Evolutionary conservation across 2,329 filamentous ascomycete genomes (phyloP).

Genomic region (Diaporthe aspalathi): DNA sequence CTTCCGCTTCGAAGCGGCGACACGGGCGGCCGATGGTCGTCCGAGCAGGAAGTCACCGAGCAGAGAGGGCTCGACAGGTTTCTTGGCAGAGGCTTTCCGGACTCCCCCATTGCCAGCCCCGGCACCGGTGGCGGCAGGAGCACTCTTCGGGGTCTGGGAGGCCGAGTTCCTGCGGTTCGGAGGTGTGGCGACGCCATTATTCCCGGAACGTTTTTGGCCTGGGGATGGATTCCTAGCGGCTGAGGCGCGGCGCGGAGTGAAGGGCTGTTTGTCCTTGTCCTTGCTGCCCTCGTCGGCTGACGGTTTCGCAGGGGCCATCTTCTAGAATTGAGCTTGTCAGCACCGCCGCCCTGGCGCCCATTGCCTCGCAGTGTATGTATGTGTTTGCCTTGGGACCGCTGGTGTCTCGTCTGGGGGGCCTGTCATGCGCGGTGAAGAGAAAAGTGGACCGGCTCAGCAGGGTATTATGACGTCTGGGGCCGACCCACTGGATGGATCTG

Average conservation of each 20-base stretch:
- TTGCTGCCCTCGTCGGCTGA: constrained; percentile 37
- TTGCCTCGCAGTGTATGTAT: neutral
- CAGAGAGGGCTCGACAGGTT: constrained; percentile 58
- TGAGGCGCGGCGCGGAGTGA: constrained; percentile 33
- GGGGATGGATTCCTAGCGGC: constrained; percentile 40
- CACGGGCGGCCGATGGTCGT: constrained; percentile 65
- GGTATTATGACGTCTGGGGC: constrained; percentile 33
- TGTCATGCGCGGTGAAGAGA: constrained; percentile 10
- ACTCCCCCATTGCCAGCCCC: constrained; percentile 43
- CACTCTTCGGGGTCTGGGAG: constrained; percentile 55
- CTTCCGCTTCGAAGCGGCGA: constrained; percentile 61
- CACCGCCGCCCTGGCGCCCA: constrained; percentile 10
- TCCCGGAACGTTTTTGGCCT: constrained; percentile 37
- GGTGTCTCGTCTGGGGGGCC: neutral
- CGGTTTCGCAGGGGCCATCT: constrained; percentile 40
- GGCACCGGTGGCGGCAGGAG: constrained; percentile 51
- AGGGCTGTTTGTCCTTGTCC: constrained; percentile 37
- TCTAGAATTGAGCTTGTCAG: constrained; percentile 36
- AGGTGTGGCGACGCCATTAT: constrained; percentile 44
- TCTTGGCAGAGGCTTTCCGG: constrained; percentile 52
- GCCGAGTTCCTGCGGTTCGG: constrained; percentile 43
- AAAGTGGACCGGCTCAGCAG: constrained; percentile 23
- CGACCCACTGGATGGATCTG: constrained; percentile 21
- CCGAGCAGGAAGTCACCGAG: constrained; percentile 69
- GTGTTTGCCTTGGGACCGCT: neutral